A percentile compares a stretch with the other conserved stretches of the same genome.
phyloP scores from a whole-genome alignment of 1,284 basidiomycete genomes.

The Malassezia furfur region DNA sequence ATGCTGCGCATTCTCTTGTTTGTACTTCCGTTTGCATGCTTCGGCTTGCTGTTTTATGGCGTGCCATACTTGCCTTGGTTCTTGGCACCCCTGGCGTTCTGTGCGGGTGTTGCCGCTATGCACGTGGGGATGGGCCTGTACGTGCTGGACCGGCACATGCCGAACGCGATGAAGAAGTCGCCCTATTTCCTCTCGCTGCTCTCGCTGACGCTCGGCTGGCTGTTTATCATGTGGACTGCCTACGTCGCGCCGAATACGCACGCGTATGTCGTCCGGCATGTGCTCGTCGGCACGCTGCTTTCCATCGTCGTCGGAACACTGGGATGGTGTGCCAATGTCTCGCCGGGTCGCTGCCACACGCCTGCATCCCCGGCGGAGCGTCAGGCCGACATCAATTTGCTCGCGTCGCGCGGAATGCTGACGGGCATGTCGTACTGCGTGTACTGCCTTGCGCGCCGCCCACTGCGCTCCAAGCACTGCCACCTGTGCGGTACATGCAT shows the following conservation, averaged over 20 bases:
- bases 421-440: constrained; percentile 96
- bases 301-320: not conserved
- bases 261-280: not conserved
- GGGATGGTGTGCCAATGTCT: not conserved
- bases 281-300: not conserved
- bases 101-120: constrained; percentile 79
- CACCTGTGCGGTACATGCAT: constrained; percentile 81
- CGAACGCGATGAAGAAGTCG: constrained; percentile 31
- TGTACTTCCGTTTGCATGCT: constrained; percentile 64
- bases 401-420: constrained; percentile 73
- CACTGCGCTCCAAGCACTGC: constrained; percentile 89
- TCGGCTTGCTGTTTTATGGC: constrained; percentile 74
- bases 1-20: constrained; percentile 56
- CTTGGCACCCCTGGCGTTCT: constrained; percentile 64
- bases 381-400: constrained; percentile 31
- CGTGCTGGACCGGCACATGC: constrained; percentile 22
- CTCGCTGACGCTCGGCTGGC: not conserved
- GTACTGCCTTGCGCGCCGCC: constrained; percentile 81
- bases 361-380: constrained; percentile 50
- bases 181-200: constrained; percentile 84
- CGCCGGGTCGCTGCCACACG: constrained; percentile 73
- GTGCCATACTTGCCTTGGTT: constrained; percentile 78
- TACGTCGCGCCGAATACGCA: not conserved
- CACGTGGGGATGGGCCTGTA: constrained; percentile 60
- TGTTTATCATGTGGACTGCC: not conserved